Base-by-base conservation (phyloP, 768 basidiomycete species). In the Galerina sulciceps region DNA sequence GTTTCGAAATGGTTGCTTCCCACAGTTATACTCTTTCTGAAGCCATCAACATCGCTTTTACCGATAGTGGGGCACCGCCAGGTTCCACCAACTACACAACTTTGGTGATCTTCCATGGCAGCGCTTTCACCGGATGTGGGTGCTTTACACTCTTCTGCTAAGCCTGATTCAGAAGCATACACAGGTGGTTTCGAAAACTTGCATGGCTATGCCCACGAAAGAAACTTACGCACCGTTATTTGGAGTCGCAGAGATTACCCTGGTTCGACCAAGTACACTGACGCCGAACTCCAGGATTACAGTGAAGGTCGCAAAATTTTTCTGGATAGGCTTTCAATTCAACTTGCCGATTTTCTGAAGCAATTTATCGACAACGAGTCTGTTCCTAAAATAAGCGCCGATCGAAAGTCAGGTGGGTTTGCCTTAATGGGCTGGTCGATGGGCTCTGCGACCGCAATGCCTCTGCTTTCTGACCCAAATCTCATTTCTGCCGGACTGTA, bases 321-420 rank as follows among this genome's bases (percentile, higher is more conserved):
- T 31, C 10, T 51, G 6, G 49, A 51, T 36, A 26, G 49, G 11
- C n/a, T 35, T 10, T 26, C 34, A 2, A 6, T 51, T 35, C 9
- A 37, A 36, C 14, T 51, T 11, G 36, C 8, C 9, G 14, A 31
- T n/a, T 51, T 51, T 18, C 34, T 31, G n/a, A 26, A 17, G 13
- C 17, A 20, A 10, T 17, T 51, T 38, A 36, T 51, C 17, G 49
- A 37, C 31, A 51, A n/a, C 5, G 13, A 34, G 6, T 11, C 17
- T 3, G 15, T 51, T n/a, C 49, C 49, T 3, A 31, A 51, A 20
- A 51, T 51, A 8, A 35, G 35, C 15, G 34, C 31, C n/a, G 49
- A 51, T 51, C 45, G 45, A 13, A 46, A 51, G 22, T 51, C 49
- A n/a, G 49, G 49, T 10, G 49, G 49, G 8, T 34, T 51, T 13